Evolutionary conservation across 306 rosid species (phyloP), one percentile per base, ranked within the genome.

Genomic region (Cicer cuneatum): DNA sequence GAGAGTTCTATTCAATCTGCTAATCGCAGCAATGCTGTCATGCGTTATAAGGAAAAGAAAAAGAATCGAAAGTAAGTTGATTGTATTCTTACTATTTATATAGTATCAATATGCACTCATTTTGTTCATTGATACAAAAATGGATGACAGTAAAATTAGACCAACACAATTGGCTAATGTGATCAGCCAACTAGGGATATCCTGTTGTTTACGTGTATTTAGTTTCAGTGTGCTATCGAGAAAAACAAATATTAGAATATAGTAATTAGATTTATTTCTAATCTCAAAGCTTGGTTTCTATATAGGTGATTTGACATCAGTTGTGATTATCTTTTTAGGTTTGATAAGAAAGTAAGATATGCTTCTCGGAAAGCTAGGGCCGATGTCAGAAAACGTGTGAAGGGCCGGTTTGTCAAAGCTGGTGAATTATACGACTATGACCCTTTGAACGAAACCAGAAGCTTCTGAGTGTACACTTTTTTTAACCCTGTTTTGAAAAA

Each of bases 31-130:
- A 82, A 87, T 57, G 99, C 99, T 71, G 98, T 95, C 77, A 60
- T 89, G 93, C 98, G 99, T 14, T 95, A 95, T 61, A 95, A 83
- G 89, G 99, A 95, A 84, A 95, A 95, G 93, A 95, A 92, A 85
- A 87, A 86, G 87, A 80, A 85, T 35, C 90, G 97, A 56, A 90
- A 86, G 99, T 95, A 83, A 89, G 97, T 82, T 11, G 59, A 51
- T 24, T 56, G 10, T 69, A 1, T 16, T 40, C 57, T 57, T 71
- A 61, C 64, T 73, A 51, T 54, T 8, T 41, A 52, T 67, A 71
- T 42, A 42, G 10, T 42, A 42, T 9, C 46, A 42, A 1, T 42
- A 10, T 43, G 47, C 10, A 43, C 11, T 10, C 48, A n/a, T n/a
- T n/a, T n/a, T n/a, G n/a, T n/a, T n/a, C n/a, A n/a, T n/a, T n/a